Evolutionary conservation across 192 early-diverging fungal genomes (phyloP), one percentile per base, ranked within the genome.

Genomic region (Lobosporangium transversale): DNA sequence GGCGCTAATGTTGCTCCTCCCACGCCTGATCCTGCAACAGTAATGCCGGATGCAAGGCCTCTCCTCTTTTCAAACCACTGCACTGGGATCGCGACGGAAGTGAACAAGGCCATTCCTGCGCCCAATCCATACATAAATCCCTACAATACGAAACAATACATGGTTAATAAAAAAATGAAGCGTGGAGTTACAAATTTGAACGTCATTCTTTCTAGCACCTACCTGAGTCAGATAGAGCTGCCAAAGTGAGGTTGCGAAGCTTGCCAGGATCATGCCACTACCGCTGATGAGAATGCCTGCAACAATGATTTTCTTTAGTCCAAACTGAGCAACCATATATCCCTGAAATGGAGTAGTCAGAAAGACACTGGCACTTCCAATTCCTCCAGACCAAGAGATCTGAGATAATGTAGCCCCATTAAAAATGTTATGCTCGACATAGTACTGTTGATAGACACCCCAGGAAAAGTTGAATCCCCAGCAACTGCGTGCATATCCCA

Each of bases 21-120:
- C n/a, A 90, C 66, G 3, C 90, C 90, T 2, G 89, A 87, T 9
- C 90, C 90, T 6, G 87, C 78, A 0, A 92, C 87, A 2, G 89
- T 82, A 44, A 90, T 86, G 0, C 81, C 90, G 17, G 85, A 86
- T 2, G 90, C 91, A 15, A 92, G 66, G 0, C 85, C 85, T 45
- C 91, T 80, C 5, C 62, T 66, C 53, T 81, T 84, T 43, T 80
- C 81, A 54, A 90, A 92, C 87, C 86, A 92, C 43, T 90, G 84
- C 6, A 87, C 81, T 0, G 91, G 87, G 14, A 88, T 70, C 3
- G 86, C 79, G 8, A 89, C 80, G 15, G 85, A 84, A 7, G 90
- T 83, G 14, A 84, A 82, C 36, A 86, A 87, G 9, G 85, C 81
- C 49, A 91, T 60, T 26, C 84, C 86, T 23, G 81, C 74, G 9